Evolutionary conservation across 148 eudicot genomes (phyloP), one percentile per base, ranked within the genome.

Genomic region (Persicaria tinctoria): DNA sequence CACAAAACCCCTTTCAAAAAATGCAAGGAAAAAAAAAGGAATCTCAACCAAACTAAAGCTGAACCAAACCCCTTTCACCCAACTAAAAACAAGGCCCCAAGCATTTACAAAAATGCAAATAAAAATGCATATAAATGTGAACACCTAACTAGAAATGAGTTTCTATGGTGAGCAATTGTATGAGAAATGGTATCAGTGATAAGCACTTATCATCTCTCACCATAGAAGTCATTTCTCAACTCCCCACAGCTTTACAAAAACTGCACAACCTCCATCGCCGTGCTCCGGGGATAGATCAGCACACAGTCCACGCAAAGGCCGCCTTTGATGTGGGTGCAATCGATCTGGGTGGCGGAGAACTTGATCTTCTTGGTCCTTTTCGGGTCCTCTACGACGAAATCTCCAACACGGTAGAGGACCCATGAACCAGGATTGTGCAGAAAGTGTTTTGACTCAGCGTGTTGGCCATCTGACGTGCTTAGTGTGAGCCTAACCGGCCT

Each of bases 251-350:
- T 12, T 75, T 76, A 79, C 77, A 80, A 78, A 55, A 77, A 14
- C 50, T 18, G 75, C 69, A 79, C 78, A 47, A 44, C 73, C 27
- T 76, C 80, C 73, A 77, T 83, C 27, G 82, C 85, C 79, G 86
- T 74, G 18, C 69, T 75, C 80, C 75, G 79, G 41, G 96, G 96
- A 63, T 85, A 82, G 54, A 93, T 83, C 63, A 90, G 68, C 63
- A 93, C 97, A 45, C 90, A 89, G 73, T 93, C 97, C 41, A 93
- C 78, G 60, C 93, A 88, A 1, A 93, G 83, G 23, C 95, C 98
- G 55, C 98, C 97, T 85, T 93, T 89, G 0, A 80, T 89, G 59
- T 93, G 95, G 17, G 98, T 91, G 79, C 98, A 93, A 79, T 91
- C 98, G 53, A 91, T 93, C 80, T 93, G 98, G n/a, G 82, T 86